Conservation (phyloP, 2,329 filamentous ascomycete genomes). For the Fusarium xyrophilum region DNA sequence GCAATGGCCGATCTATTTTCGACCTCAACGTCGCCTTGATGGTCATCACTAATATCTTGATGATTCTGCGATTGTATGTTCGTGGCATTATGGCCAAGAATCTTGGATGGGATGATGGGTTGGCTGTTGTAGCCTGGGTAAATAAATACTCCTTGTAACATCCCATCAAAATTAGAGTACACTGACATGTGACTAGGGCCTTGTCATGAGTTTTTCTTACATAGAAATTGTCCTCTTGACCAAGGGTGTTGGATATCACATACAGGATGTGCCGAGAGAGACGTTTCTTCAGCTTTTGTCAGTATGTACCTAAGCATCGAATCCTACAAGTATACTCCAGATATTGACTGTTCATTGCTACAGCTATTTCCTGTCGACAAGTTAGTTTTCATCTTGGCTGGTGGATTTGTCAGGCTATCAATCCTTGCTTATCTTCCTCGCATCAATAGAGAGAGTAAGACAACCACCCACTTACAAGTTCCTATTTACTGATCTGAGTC, state of each 20-base stretch:
- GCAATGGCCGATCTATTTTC: slow-evolving; percentile 19
- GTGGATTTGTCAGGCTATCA: slow-evolving; percentile 36
- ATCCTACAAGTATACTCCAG: background rate
- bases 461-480: background rate
- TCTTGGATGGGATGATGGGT: slow-evolving; percentile 33
- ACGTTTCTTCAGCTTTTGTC: slow-evolving; percentile 25
- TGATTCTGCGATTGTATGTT: slow-evolving; percentile 31
- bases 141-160: slow-evolving; percentile 9
- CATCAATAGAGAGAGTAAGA: slow-evolving; percentile 30
- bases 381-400: slow-evolving; percentile 30
- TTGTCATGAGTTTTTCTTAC: slow-evolving; percentile 20
- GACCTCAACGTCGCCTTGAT: slow-evolving; percentile 34
- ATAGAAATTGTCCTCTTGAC: slow-evolving; percentile 29
- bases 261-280: slow-evolving; percentile 18
- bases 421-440: slow-evolving; percentile 35
- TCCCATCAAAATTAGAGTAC: background rate
- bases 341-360: background rate
- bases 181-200: slow-evolving; percentile 20
- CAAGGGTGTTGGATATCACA: slow-evolving; percentile 26
- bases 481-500: background rate
- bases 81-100: slow-evolving; percentile 29
- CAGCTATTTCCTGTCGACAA: slow-evolving; percentile 30
- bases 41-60: slow-evolving; percentile 27
- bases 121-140: slow-evolving; percentile 35
- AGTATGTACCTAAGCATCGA: slow-evolving; percentile 9